Conservation (phyloP, 768 basidiomycete genomes). For the Lentinula edodes region DNA sequence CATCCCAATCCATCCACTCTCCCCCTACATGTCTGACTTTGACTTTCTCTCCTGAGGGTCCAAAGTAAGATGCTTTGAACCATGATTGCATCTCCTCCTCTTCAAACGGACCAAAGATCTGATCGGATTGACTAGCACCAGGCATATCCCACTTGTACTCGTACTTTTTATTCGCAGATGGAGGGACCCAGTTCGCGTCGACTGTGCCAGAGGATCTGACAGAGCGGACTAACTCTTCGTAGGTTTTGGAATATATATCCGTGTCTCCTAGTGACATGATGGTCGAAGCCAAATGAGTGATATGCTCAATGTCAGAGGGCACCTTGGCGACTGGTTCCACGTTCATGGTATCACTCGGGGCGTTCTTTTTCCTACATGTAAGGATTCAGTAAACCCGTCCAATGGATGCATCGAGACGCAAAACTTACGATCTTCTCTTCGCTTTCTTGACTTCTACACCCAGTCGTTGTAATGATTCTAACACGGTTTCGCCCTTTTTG, state of each 20-base stretch:
- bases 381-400: not conserved
- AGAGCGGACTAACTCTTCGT: slow-evolving; percentile 76
- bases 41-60: slow-evolving; percentile 70
- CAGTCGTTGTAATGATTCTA: slow-evolving; percentile 84
- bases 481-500: slow-evolving; percentile 85
- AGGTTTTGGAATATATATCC: slow-evolving; percentile 82
- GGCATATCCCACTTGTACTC: slow-evolving; percentile 78
- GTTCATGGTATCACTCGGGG: slow-evolving; percentile 35
- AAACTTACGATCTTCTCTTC: slow-evolving; percentile 28
- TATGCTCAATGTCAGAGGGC: slow-evolving; percentile 60
- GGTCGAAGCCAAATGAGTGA: slow-evolving; percentile 84
- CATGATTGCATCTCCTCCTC: slow-evolving; percentile 79
- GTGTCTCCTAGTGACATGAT: slow-evolving; percentile 83
- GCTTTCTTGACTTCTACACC: slow-evolving; percentile 62
- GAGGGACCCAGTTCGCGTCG: slow-evolving; percentile 64
- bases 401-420: no score
- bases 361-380: slow-evolving; percentile 23
- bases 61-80: slow-evolving; percentile 81
- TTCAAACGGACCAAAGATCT: slow-evolving; percentile 74
- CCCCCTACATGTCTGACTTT: slow-evolving; percentile 60
- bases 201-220: slow-evolving; percentile 71
- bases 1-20: slow-evolving; percentile 73
- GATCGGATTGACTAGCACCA: slow-evolving; percentile 37
- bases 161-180: slow-evolving; percentile 69
- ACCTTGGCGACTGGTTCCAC: slow-evolving; percentile 35